Evolutionary conservation across 2,329 filamentous ascomycete species (phyloP).

Genomic region (Lojkania enalia): DNA sequence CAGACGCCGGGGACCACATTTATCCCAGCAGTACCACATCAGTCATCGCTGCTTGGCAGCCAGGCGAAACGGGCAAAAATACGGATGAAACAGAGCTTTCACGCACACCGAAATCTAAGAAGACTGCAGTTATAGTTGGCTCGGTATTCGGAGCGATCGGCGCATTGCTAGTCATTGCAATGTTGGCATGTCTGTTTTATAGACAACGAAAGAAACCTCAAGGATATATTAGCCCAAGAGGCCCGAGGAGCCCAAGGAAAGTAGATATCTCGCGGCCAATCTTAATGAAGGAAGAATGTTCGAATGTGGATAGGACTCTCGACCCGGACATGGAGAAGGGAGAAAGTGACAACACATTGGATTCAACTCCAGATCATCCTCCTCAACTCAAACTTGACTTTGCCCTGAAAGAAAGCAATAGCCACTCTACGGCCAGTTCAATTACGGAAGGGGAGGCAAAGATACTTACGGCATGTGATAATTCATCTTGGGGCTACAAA

Average conservation of each 20-base stretch:
- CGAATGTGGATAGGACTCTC: slow-evolving; percentile 24
- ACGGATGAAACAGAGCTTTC: not conserved
- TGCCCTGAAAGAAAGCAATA: slow-evolving; percentile 27
- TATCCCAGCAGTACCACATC: slow-evolving; percentile 13
- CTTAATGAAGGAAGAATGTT: slow-evolving; percentile 32
- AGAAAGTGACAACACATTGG: slow-evolving; percentile 22
- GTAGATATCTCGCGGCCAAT: slow-evolving; percentile 48
- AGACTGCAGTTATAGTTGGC: slow-evolving; percentile 23
- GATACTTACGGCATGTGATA: slow-evolving; percentile 44
- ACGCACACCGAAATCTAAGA: not conserved
- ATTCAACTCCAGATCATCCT: slow-evolving; percentile 37
- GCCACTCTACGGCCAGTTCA: slow-evolving; percentile 44
- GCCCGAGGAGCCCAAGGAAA: slow-evolving; percentile 34
- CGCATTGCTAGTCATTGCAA: slow-evolving; percentile 29
- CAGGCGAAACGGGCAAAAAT: not conserved
- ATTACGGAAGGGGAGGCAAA: slow-evolving; percentile 44
- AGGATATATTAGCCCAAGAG: slow-evolving; percentile 24
- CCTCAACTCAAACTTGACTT: slow-evolving; percentile 46
- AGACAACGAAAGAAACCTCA: slow-evolving; percentile 25
- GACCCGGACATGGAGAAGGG: slow-evolving; percentile 47
- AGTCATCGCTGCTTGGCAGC: not conserved
- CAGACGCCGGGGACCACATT: slow-evolving; percentile 7
- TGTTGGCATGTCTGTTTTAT: slow-evolving; percentile 22
- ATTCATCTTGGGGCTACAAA: slow-evolving; percentile 44
- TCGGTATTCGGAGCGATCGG: slow-evolving; percentile 41